Percentiles rank a stretch among this genome's conserved stretches.
Conservation (phyloP, 768 basidiomycete genomes). For the Boletus reticulatus region DNA sequence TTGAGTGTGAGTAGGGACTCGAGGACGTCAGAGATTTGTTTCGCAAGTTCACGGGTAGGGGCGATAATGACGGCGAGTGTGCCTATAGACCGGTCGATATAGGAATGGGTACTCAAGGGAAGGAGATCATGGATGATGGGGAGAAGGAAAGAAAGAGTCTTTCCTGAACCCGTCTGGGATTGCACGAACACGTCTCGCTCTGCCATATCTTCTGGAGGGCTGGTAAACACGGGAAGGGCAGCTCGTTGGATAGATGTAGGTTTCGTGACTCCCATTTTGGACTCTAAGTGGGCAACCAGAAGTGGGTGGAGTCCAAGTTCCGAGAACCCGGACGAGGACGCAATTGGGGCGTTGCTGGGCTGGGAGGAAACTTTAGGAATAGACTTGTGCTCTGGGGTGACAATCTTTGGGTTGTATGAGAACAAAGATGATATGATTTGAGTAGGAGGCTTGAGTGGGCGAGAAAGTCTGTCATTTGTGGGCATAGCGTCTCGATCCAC, state of each 20-base stretch:
- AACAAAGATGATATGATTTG: slow-evolving; percentile 90
- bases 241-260: slow-evolving; percentile 91
- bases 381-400: slow-evolving; percentile 35
- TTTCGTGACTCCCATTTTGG: slow-evolving; percentile 77
- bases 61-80: slow-evolving; percentile 93
- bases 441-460: slow-evolving; percentile 33
- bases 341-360: slow-evolving; percentile 84
- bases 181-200: slow-evolving; percentile 87
- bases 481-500: slow-evolving; percentile 15
- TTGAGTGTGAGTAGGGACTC: slow-evolving; percentile 77
- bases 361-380: slow-evolving; percentile 29
- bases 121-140: slow-evolving; percentile 95
- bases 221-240: slow-evolving; percentile 61
- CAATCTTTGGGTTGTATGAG: slow-evolving; percentile 74
- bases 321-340: slow-evolving; percentile 71
- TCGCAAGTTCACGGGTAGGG: slow-evolving; percentile 93
- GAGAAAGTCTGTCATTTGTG: slow-evolving; percentile 16
- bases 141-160: slow-evolving; percentile 89
- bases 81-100: slow-evolving; percentile 92
- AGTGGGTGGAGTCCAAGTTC: slow-evolving; percentile 84
- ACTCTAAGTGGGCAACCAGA: slow-evolving; percentile 70
- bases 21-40: slow-evolving; percentile 95
- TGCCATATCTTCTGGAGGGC: slow-evolving; percentile 33
- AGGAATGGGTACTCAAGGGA: slow-evolving; percentile 84
- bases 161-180: slow-evolving; percentile 96